Base-by-base conservation (phyloP, 192 early-diverging fungal species). In the Allomyces arbusculus region DNA sequence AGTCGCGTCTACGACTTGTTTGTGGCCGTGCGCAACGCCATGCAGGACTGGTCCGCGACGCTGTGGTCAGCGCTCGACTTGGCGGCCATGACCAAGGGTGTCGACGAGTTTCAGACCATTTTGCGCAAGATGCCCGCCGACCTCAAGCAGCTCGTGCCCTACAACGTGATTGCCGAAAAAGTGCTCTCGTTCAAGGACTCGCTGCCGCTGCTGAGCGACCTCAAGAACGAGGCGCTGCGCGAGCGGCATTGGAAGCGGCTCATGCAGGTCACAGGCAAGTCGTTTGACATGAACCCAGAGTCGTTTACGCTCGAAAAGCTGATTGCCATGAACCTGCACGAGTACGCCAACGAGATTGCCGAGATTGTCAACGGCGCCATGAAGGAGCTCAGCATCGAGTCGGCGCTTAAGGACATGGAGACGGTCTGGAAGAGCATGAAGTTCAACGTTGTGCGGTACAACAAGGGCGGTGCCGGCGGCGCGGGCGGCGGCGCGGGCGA, bases 371-470 rank as follows among this genome's bases (percentile, higher is more conserved):
- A 85, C 5, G 86, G 89, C 61, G 97, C 97, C 9, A 90, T 95
- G 72, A 95, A 95, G 66, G 97, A 99, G 80, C 96, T 99, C 94
- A 95, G 91, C 16, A 75, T 99, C 65, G 97, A 99, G 77, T 91
- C 94, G 76, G 98, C 94, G 79, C 80, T 99, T 74, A 87, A 86
- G 67, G 90, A 94, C 76, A 78, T 87, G 61, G 79, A 84, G 70
- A 91, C 92, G 70, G 90, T 87, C 0, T 99, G 97, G 97, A 83
- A 83, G 20, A 85, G 79, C 61, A 97, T 94, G 70, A 80, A 86
- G 16, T 72, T 99, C 40, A 95, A 98, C 71, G 83, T 99, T n/a
- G 89, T 96, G 44, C 86, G 88, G 44, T 99, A 97, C 73, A 95
- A 95, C 73, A 95, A 58, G 50, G 50, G 50, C 50, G 50, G 58